These are phyloP conservation scores for Gossypium trilobum DNA, from an alignment of 441 rosid genomes.

Conservation along the genomic window DNA sequence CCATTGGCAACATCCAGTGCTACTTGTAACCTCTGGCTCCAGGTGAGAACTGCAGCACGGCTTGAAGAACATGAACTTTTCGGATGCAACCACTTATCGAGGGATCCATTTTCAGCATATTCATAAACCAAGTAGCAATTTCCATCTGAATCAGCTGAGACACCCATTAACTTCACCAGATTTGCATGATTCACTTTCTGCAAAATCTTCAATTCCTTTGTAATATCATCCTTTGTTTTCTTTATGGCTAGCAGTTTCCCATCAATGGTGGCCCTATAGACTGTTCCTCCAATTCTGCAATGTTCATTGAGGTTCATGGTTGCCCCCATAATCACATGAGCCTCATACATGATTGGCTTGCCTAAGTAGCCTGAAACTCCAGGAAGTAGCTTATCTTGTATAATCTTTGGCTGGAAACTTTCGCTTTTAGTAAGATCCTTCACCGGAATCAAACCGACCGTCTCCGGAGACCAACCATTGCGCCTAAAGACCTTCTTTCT, in stretches of 20 bases:
- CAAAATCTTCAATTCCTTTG: conserved; percentile 41
- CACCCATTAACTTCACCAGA: conserved; percentile 48
- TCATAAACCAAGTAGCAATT: conserved; percentile 48
- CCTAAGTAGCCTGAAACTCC: conserved; percentile 45
- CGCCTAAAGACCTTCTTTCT: conserved; percentile 24
- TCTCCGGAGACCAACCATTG: conserved; percentile 27
- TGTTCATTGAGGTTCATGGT: conserved; percentile 35
- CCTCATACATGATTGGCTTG: conserved; percentile 35
- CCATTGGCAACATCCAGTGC: conserved; percentile 56
- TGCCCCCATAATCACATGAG: conserved; percentile 34
- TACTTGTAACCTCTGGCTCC: conserved; percentile 43
- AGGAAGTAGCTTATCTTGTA: conserved; percentile 36
- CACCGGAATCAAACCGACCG: conserved; percentile 29
- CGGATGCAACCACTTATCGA: conserved; percentile 40
- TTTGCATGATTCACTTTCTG: conserved; percentile 53
- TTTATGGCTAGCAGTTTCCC: conserved; percentile 42
- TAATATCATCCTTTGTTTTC: conserved; percentile 30
- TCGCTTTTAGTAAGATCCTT: conserved; percentile 17
- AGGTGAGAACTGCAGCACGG: conserved; percentile 27
- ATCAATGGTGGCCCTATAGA: conserved; percentile 37
- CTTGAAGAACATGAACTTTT: conserved; percentile 26
- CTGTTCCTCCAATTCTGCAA: conserved; percentile 39
- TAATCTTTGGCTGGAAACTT: conserved; percentile 27
- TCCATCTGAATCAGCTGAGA: conserved; percentile 31
- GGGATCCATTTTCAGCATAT: conserved; percentile 52